Evolutionary conservation across 2,329 filamentous ascomycete species (phyloP).

Genomic region (Grosmannia serpens): DNA sequence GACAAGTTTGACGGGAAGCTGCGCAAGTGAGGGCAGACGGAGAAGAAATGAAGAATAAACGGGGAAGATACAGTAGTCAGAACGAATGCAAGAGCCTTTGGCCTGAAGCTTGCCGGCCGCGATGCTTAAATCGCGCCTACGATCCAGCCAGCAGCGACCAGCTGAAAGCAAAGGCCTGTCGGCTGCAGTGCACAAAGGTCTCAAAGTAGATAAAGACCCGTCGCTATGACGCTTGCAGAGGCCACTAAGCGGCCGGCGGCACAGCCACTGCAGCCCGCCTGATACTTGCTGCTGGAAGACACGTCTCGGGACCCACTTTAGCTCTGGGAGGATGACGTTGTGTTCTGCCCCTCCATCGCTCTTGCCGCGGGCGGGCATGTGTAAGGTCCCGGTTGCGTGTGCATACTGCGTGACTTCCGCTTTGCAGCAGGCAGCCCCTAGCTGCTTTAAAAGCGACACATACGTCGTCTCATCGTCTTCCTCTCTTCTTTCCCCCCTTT

Average conservation of each 20-base stretch:
- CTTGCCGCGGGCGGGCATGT: background rate
- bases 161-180: background rate
- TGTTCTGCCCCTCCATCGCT: constrained; percentile 3
- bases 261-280: constrained; percentile 1
- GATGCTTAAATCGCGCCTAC: background rate
- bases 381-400: background rate
- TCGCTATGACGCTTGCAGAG: background rate
- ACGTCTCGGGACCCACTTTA: constrained; percentile 1
- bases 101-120: too few relatives aligned
- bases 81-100: too few relatives aligned
- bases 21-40: background rate
- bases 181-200: background rate
- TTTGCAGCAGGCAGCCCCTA: background rate
- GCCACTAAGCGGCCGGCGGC: background rate
- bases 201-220: background rate
- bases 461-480: background rate
- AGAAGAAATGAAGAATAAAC: background rate
- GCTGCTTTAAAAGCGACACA: background rate
- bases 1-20: constrained; percentile 36
- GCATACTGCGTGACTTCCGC: background rate
- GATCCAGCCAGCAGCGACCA: background rate
- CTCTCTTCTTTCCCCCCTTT: background rate
- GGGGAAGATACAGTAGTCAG: too few relatives aligned
- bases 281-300: background rate
- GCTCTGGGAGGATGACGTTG: constrained; percentile 6